Percentiles rank a stretch among this genome's conserved stretches.
Conservation (phyloP, 148 eudicot genomes). For the Chenopodium album region DNA sequence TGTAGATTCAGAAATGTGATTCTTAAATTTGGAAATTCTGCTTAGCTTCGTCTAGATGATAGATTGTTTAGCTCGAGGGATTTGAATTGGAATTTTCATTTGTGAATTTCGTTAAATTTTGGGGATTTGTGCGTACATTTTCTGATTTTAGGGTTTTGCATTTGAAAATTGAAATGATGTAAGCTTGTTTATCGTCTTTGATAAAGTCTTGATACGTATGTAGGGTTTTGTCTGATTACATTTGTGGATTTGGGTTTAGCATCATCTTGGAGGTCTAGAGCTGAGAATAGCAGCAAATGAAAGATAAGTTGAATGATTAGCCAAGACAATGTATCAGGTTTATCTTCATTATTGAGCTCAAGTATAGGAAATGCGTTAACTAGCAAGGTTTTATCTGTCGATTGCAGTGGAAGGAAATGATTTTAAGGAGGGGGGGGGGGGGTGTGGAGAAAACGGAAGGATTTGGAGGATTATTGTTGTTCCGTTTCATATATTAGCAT, state of each 20-base stretch:
- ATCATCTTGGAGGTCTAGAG: too few species aligned
- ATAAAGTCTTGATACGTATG: background rate
- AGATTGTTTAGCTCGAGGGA: background rate
- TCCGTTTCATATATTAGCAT: too few species aligned
- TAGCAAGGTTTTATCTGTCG: background rate
- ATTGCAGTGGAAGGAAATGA: background rate
- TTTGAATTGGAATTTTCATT: too few species aligned
- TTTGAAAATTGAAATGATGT: background rate
- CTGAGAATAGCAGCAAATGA: background rate
- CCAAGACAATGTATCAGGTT: background rate
- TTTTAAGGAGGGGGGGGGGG: background rate
- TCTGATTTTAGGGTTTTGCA: background rate
- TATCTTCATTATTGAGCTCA: background rate
- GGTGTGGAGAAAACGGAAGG: background rate
- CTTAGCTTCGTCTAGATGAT: background rate
- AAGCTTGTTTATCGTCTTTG: background rate
- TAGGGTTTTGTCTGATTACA: background rate
- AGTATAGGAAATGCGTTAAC: background rate
- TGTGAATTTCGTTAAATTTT: background rate
- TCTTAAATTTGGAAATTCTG: background rate
- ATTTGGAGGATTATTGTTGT: background rate
- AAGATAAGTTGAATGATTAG: background rate
- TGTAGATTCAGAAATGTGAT: too few species aligned
- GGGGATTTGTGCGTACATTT: background rate
- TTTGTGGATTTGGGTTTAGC: background rate